These are phyloP conservation scores for Calonectria hongkongensis DNA, from an alignment of 2,329 filamentous ascomycete genomes.

Conservation along the genomic window DNA sequence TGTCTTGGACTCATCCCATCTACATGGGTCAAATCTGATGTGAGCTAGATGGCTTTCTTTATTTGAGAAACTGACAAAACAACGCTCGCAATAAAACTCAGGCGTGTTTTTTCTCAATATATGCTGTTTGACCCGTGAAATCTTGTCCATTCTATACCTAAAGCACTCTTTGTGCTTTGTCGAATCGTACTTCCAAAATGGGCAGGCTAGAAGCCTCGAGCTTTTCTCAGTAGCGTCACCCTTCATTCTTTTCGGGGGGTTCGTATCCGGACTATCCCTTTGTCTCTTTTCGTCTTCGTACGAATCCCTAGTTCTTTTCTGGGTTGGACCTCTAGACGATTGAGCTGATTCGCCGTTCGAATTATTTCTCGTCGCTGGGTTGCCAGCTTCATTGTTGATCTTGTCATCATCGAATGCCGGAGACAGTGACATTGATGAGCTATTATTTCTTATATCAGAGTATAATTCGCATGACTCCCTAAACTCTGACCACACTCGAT, in stretches of 20 bases:
- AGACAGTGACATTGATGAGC: not conserved
- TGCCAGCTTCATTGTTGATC: not conserved
- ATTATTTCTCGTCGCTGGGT: not conserved
- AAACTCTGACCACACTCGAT: not conserved
- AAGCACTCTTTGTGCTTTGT: conserved; percentile 13
- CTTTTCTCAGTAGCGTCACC: not conserved
- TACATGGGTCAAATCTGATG: not conserved
- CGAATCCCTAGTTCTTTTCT: not conserved
- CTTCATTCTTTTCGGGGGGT: not conserved
- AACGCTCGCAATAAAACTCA: conserved; percentile 4
- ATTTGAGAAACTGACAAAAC: not conserved
- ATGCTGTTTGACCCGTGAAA: conserved; percentile 13
- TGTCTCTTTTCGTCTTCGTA: not conserved
- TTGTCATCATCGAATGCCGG: not conserved
- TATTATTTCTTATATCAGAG: not conserved
- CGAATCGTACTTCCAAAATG: conserved; percentile 23
- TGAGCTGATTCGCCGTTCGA: not conserved
- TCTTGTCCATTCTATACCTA: not conserved
- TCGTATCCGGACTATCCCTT: not conserved
- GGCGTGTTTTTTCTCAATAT: conserved; percentile 2
- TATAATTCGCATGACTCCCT: not conserved
- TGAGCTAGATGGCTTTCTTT: not conserved
- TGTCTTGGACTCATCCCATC: not conserved
- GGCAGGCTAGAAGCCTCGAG: not conserved
- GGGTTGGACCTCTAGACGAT: no score